phyloP scores from a whole-genome alignment of 148 eudicot genomes.

The Chenopodium album region DNA sequence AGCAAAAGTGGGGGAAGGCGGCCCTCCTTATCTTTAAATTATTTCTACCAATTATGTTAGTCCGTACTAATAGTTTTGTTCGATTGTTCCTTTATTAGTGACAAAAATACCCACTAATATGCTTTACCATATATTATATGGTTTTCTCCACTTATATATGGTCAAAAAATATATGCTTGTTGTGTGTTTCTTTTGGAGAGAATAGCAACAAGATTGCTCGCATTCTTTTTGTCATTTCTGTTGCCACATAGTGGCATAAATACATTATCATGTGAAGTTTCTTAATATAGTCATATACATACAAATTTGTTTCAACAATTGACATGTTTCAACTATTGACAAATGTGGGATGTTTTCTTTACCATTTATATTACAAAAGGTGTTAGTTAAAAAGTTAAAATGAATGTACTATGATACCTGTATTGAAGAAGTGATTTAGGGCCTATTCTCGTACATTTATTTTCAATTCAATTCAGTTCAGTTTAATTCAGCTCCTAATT shows the following conservation, averaged over 20 bases:
- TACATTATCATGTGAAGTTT: not conserved
- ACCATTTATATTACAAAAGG: not conserved
- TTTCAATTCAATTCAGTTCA: too few relatives aligned
- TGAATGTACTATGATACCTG: too few relatives aligned
- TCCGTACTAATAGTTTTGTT: not conserved
- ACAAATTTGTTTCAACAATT: not conserved
- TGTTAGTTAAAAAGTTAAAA: not conserved
- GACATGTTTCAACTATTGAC: not conserved
- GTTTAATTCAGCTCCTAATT: too few relatives aligned
- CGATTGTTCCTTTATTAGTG: too few relatives aligned
- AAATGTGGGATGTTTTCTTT: not conserved
- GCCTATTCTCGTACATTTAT: too few relatives aligned
- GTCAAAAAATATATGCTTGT: not conserved
- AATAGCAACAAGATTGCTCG: not conserved
- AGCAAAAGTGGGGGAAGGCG: not conserved
- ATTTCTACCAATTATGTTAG: not conserved
- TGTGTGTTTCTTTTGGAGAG: not conserved
- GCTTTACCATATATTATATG: not conserved
- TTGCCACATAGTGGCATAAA: not conserved
- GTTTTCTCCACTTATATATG: not conserved
- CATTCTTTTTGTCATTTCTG: not conserved
- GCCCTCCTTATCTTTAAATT: constrained; percentile 17
- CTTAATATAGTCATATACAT: not conserved
- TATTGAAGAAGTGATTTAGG: too few relatives aligned
- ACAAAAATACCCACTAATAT: not conserved